Evolutionary conservation across 2,329 filamentous ascomycete species (phyloP).

Genomic region (Juglanconis sp.): DNA sequence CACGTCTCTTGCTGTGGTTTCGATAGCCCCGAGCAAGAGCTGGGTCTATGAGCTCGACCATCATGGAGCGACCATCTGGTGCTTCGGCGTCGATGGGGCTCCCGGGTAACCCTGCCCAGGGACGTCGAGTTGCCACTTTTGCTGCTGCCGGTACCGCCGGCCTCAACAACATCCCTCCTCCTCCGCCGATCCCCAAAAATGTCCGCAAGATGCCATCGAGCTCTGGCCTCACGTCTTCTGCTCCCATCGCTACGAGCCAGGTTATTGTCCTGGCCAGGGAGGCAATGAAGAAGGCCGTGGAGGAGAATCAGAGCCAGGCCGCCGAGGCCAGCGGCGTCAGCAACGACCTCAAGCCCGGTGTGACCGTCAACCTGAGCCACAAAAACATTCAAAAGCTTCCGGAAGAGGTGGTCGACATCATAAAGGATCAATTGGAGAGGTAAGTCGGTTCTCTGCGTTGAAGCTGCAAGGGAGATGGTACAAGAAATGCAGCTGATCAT

Average conservation of each 20-base stretch:
- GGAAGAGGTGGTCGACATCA: conserved; percentile 71
- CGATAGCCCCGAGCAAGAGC: not conserved
- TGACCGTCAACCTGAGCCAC: conserved; percentile 76
- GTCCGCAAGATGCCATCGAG: conserved; percentile 45
- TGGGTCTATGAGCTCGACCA: conserved; percentile 14
- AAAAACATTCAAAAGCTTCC: conserved; percentile 69
- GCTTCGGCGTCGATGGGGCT: conserved; percentile 26
- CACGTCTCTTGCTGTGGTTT: not conserved
- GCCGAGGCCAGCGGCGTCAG: conserved; percentile 58
- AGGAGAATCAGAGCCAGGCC: conserved; percentile 62
- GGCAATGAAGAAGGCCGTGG: conserved; percentile 64
- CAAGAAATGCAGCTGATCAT: conserved; percentile 20
- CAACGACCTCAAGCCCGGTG: conserved; percentile 63
- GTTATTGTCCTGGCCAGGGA: conserved; percentile 64
- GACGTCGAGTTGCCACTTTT: conserved; percentile 28
- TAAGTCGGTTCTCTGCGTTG: conserved; percentile 33
- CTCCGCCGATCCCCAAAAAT: conserved; percentile 42
- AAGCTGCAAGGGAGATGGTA: conserved; percentile 4
- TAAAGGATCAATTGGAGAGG: conserved; percentile 72
- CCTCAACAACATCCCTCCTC: conserved; percentile 35
- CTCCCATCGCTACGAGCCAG: conserved; percentile 57
- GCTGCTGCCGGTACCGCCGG: conserved; percentile 26
- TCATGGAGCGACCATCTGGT: conserved; percentile 24
- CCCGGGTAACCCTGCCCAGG: conserved; percentile 35
- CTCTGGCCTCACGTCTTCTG: conserved; percentile 46